phyloP scores from a whole-genome alignment of 2,329 filamentous ascomycete genomes.

The Didymellaceae sp. region DNA sequence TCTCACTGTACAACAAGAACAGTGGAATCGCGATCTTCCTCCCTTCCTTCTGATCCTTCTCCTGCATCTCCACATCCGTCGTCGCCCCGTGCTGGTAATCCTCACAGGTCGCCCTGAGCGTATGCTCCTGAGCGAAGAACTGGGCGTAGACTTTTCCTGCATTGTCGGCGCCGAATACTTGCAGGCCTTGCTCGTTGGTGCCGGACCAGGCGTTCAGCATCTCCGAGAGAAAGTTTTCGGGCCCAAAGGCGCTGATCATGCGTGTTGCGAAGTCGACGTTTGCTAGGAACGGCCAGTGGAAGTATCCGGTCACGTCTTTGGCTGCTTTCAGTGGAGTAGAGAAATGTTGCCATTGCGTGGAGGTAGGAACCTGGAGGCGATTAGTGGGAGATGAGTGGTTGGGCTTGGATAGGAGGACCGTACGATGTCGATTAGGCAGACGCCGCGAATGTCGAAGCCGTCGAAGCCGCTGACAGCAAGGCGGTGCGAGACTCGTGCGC shows the following conservation, averaged over 20 bases:
- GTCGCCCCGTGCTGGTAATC: constrained; percentile 63
- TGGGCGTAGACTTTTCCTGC: constrained; percentile 53
- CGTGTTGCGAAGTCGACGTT: constrained; percentile 61
- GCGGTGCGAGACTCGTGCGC: constrained; percentile 62
- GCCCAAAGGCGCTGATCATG: constrained; percentile 54
- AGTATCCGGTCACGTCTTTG: constrained; percentile 56
- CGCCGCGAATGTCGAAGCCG: constrained; percentile 48
- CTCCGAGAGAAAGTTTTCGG: constrained; percentile 48
- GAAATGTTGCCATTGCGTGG: constrained; percentile 59
- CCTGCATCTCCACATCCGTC: constrained; percentile 60
- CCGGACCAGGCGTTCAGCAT: constrained; percentile 49
- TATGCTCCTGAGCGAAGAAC: constrained; percentile 50
- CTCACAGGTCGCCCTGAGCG: constrained; percentile 60
- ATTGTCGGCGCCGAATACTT: constrained; percentile 27
- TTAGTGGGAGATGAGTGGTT: not conserved
- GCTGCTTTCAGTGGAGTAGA: constrained; percentile 49
- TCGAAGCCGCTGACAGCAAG: constrained; percentile 57
- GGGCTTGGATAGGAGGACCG: not conserved
- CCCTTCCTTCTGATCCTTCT: constrained; percentile 53
- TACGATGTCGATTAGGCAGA: constrained; percentile 43
- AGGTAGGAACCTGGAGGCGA: constrained; percentile 57
- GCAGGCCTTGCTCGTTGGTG: constrained; percentile 17
- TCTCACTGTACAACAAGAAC: constrained; percentile 59
- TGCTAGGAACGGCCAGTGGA: constrained; percentile 66
- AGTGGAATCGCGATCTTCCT: constrained; percentile 56